Evolutionary conservation across 2,329 filamentous ascomycete species (phyloP), one percentile per base, ranked within the genome.

Genomic region (Colletotrichum musicola): DNA sequence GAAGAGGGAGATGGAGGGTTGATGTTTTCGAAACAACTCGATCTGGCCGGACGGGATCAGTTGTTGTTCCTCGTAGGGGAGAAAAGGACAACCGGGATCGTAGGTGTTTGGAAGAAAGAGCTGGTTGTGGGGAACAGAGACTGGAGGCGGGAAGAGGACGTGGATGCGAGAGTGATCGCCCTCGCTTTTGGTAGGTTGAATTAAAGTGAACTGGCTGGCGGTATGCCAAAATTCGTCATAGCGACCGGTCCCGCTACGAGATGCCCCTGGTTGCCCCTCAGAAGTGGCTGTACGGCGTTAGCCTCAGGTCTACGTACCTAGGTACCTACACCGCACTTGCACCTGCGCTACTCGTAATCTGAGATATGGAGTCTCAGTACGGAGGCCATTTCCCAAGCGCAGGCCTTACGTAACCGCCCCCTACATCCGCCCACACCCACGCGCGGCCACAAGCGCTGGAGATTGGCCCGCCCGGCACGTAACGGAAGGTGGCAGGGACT

Each of bases 171-270:
- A 62, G 14, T 64, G 65, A 66, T 69, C 66, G 59, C 56, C 53
- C 49, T 62, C 50, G 53, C 59, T 57, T 55, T 56, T 68, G 62
- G 44, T 55, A 66, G 44, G 65, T 65, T 53, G 65, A 68, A 61
- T 65, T 69, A 69, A 56, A 69, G 62, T 69, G 66, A 50, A 47
- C 49, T 50, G 20, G 55, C 66, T 61, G 55, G 55, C 66, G 25
- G 66, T 61, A 69, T 69, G 66, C 66, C 49, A 69, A 50, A 61
- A 56, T 66, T 69, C 66, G 66, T 69, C 66, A 69, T 69, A 69
- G 66, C 66, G 66, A 69, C 62, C 50, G 27, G 66, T 69, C 66
- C 65, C 65, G 61, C 65, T 59, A 27, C 14, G 27, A 30, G n/a
- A 22, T 60, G 49, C 59, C 64, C 62, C 62, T 69, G 55, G 66